Evolutionary conservation across 129 eudicot species (phyloP).

Genomic region (Flaveria trinervia): DNA sequence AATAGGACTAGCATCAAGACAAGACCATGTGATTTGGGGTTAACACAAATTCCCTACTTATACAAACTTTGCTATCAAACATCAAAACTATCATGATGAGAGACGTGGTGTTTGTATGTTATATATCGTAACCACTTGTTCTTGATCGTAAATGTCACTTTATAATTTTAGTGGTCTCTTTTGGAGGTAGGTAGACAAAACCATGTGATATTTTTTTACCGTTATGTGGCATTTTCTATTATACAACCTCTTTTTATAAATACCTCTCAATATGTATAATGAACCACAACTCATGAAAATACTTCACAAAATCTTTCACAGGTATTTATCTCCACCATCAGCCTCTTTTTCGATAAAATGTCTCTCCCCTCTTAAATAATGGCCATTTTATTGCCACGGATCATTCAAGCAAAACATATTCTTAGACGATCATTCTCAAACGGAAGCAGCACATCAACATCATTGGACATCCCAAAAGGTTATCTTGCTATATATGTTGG

Average conservation of each 20-base stretch:
- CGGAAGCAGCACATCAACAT: neutral
- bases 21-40: neutral
- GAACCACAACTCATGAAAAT: neutral
- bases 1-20: no score
- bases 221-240: neutral
- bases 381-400: neutral
- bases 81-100: neutral
- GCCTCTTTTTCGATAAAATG: neutral
- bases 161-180: no score
- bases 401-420: neutral
- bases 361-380: neutral
- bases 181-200: neutral
- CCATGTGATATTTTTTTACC: neutral
- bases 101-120: neutral
- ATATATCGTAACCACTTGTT: neutral
- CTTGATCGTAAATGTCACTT: neutral
- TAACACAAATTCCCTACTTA: neutral
- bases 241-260: neutral
- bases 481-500: neutral
- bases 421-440: neutral
- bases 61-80: no score
- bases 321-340: neutral
- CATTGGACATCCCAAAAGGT: neutral
- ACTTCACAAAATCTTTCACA: neutral
- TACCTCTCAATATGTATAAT: neutral